phyloP scores from a whole-genome alignment of 805 yeast species.

The Pichia californica region DNA sequence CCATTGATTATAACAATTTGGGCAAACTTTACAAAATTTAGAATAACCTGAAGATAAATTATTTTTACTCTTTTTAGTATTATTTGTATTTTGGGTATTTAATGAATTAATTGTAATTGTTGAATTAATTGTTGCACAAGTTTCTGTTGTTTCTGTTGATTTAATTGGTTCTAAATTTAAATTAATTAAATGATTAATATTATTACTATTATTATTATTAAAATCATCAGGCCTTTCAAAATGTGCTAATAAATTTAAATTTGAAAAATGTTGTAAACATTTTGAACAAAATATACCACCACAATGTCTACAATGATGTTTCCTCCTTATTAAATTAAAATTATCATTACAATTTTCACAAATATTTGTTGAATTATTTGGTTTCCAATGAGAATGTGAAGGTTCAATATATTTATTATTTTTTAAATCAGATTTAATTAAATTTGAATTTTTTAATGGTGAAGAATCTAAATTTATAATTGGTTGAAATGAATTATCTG shows the following conservation, averaged over 20 bases:
- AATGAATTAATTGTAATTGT: neutral
- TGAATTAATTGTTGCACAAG: conserved; percentile 3
- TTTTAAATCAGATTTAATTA: neutral
- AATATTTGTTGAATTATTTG: conserved; percentile 32
- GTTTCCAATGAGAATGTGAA: conserved; percentile 47
- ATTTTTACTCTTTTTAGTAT: neutral
- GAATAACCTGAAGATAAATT: conserved; percentile 13
- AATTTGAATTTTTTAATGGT: conserved; percentile 3
- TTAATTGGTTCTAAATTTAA: conserved; percentile 1
- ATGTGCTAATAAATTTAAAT: conserved; percentile 30
- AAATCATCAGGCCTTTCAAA: conserved; percentile 25
- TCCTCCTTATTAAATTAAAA: conserved; percentile 28
- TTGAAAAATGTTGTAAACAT: conserved; percentile 27
- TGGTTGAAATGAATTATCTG: no score
- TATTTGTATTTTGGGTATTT: neutral
- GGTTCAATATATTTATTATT: conserved; percentile 32
- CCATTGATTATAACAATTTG: conserved; percentile 22
- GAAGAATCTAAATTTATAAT: neutral
- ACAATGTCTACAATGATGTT: conserved; percentile 49
- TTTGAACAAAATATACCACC: conserved; percentile 40
- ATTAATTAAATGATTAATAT: neutral
- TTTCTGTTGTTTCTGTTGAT: conserved; percentile 11
- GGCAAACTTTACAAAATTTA: conserved; percentile 26
- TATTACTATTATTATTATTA: no score
- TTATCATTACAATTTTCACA: conserved; percentile 30